Evolutionary conservation across 441 rosid species (phyloP), one percentile per base, ranked within the genome.

Genomic region (Brassica hybrid): DNA sequence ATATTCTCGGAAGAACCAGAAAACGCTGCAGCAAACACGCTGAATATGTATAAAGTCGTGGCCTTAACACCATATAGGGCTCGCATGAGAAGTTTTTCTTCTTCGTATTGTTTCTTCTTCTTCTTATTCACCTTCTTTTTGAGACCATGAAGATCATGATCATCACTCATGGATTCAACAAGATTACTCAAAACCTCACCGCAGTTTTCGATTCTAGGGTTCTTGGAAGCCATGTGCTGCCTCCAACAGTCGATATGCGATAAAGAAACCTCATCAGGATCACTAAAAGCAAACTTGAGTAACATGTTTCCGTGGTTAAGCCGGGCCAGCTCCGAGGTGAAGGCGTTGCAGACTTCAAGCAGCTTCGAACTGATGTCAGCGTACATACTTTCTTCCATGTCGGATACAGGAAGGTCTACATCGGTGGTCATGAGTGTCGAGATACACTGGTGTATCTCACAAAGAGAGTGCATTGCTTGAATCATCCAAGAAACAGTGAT

Each of bases 61-160:
- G 88, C 96, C 83, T 89, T 88, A 34, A 88, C 96, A 23, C 95
- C 97, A 61, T 86, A 88, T 86, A 95, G 72, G 19, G 94, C 95
- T 9, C 85, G 87, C 88, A 93, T 79, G 85, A 95, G 82, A 1
- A 93, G 90, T 81, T 91, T 85, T 41, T 87, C 96, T 80, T 91
- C 88, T 4, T 83, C 81, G 10, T 91, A 87, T 77, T 86, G 87
- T 79, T 88, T 91, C 21, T 87, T 17, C 11, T 54, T 54, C 50
- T 43, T 54, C 59, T 17, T 93, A 86, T 92, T 92, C 2, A 87
- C 90, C 76, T 77, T 77, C 73, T 72, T 50, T 11, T 69, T 0
- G 48, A 66, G 14, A 10, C 38, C 12, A 21, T 23, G 32, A 84
- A n/a, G 11, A 60, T 27, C 6, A 30, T 27, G 18, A 76, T 84